Evolutionary conservation across 345 rosid genomes (phyloP).

Genomic region (Hibiscus tridactylites): DNA sequence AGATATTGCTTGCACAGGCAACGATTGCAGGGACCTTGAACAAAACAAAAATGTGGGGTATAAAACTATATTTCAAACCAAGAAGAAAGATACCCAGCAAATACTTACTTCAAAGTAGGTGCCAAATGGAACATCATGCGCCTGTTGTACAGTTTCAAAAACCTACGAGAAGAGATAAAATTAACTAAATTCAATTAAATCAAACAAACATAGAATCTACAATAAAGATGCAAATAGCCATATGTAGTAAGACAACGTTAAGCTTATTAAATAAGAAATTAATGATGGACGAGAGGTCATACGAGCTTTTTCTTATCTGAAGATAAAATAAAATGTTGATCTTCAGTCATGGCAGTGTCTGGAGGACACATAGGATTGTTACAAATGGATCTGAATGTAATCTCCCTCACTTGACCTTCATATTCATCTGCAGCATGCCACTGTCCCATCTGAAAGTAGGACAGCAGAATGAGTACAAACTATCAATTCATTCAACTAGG

Average conservation of each 20-base stretch:
- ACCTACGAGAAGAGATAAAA: slow-evolving; percentile 37
- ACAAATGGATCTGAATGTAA: slow-evolving; percentile 73
- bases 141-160: slow-evolving; percentile 92
- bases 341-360: slow-evolving; percentile 94
- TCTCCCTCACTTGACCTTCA: slow-evolving; percentile 95
- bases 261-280: slow-evolving; percentile 3
- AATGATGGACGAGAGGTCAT: slow-evolving; percentile 4
- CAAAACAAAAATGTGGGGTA: neutral
- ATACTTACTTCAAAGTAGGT: slow-evolving; percentile 76
- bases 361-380: slow-evolving; percentile 98
- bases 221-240: neutral
- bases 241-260: neutral
- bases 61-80: neutral
- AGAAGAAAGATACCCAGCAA: neutral
- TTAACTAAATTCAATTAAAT: neutral
- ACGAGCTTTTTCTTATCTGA: slow-evolving; percentile 76
- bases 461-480: slow-evolving; percentile 9
- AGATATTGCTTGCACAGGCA: neutral
- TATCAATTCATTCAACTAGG: neutral
- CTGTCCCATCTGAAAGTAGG: slow-evolving; percentile 64
- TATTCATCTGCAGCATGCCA: slow-evolving; percentile 93
- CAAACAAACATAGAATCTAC: neutral
- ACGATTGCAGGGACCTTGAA: neutral
- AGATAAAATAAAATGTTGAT: slow-evolving; percentile 74
- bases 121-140: slow-evolving; percentile 97